A percentile compares a stretch with the other conserved stretches of the same genome.
These are phyloP conservation scores for Tetraselmis chui DNA, from an alignment of 139 green algal genomes.

Conservation along the genomic window DNA sequence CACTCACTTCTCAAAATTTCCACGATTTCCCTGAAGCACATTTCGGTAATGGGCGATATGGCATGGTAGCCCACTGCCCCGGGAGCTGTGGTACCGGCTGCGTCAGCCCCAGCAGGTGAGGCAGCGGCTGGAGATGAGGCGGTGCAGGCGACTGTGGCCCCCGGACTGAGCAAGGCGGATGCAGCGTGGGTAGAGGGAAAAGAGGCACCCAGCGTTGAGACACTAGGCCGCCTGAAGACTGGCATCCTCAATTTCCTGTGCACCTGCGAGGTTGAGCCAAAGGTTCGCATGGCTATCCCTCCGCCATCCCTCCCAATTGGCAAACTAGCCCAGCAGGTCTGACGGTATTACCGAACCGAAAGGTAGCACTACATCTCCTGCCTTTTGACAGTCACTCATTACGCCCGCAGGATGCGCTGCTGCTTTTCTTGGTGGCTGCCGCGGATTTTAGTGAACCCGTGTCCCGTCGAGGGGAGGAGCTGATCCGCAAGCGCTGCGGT, in stretches of 20 bases:
- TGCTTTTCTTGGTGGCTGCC: conserved; percentile 51
- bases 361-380: no score
- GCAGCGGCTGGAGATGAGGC: not conserved
- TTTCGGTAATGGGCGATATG: no score
- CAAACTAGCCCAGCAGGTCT: no score
- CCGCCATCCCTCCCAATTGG: no score
- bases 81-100: not conserved
- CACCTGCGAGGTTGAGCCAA: not conserved
- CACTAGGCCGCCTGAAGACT: not conserved
- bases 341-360: no score
- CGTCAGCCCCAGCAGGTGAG: not conserved
- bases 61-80: no score
- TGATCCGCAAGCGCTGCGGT: conserved; percentile 53
- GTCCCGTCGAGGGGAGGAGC: conserved; percentile 60
- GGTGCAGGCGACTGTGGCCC: conserved; percentile 9
- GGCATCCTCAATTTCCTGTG: not conserved
- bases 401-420: conserved; percentile 38
- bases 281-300: no score
- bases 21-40: no score
- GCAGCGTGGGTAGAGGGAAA: conserved; percentile 40
- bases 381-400: no score
- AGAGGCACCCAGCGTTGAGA: conserved; percentile 3
- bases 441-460: conserved; percentile 53
- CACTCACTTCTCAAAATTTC: no score
- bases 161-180: conserved; percentile 35